Conservation (phyloP, 78 protist species). For the Guillardia theta region DNA sequence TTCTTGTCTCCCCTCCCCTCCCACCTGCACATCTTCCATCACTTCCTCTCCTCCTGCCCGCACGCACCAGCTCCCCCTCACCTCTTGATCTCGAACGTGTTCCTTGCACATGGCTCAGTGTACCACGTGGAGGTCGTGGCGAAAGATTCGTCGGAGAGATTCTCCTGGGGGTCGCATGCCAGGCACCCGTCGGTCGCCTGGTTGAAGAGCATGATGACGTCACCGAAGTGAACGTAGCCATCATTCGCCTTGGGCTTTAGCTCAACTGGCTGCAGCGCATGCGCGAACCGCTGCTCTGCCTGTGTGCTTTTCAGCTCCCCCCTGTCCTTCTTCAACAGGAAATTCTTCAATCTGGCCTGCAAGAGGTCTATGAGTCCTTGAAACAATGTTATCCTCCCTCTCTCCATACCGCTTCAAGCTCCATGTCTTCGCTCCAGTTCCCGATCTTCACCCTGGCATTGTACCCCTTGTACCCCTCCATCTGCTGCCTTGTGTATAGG, state of each 20-base stretch:
- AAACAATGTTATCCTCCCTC: too few relatives aligned
- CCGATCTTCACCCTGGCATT: neutral
- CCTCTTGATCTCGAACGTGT: neutral
- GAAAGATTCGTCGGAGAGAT: neutral
- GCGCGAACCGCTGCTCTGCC: neutral
- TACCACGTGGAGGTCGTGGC: conserved; percentile 11
- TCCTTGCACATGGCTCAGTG: conserved; percentile 32
- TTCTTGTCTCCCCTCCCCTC: conserved; percentile 11
- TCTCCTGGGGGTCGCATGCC: conserved; percentile 19
- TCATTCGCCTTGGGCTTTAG: neutral
- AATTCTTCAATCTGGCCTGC: neutral
- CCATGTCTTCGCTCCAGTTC: conserved; percentile 12
- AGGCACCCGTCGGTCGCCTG: conserved; percentile 45
- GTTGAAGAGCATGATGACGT: conserved; percentile 39
- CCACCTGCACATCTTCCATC: neutral
- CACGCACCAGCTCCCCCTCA: neutral
- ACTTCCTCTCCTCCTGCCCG: neutral
- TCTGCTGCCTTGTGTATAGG: conserved; percentile 24
- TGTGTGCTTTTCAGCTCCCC: conserved; percentile 35
- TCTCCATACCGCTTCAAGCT: conserved; percentile 14
- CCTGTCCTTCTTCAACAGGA: neutral
- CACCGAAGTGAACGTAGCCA: conserved; percentile 12
- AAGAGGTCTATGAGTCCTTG: too few relatives aligned
- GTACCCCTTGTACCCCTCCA: conserved; percentile 37
- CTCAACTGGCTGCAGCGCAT: neutral